These are phyloP conservation scores for Thraustotheca clavata DNA, from an alignment of 352 stramenopile species.

Conservation along the genomic window DNA sequence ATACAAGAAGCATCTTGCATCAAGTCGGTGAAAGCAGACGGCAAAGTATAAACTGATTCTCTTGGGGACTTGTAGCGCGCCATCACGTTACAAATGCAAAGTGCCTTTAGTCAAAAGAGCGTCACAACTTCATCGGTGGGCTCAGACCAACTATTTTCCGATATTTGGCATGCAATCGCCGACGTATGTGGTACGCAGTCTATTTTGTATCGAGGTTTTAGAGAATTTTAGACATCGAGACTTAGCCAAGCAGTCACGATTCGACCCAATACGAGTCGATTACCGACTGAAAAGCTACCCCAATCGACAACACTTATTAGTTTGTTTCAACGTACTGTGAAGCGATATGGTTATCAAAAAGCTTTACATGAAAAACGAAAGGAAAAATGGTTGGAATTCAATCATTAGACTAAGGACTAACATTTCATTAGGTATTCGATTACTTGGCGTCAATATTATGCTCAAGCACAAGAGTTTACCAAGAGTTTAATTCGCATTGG, in stretches of 20 bases:
- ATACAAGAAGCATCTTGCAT: no score
- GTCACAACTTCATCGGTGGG: not conserved
- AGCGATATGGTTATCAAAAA: constrained; percentile 46
- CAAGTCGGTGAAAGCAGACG: no score
- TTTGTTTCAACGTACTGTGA: constrained; percentile 52
- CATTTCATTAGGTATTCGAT: constrained; percentile 37
- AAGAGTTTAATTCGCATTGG: constrained; percentile 74
- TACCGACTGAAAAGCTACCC: not conserved
- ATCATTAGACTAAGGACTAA: not conserved
- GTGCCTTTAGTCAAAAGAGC: no score
- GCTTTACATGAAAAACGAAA: constrained; percentile 64
- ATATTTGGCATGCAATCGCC: not conserved
- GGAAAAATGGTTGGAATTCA: constrained; percentile 46
- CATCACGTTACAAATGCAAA: no score
- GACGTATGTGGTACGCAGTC: not conserved
- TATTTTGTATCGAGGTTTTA: not conserved
- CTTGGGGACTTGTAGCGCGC: no score
- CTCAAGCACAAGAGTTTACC: constrained; percentile 61
- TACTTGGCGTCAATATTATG: constrained; percentile 75
- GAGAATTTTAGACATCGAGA: not conserved
- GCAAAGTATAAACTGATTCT: no score
- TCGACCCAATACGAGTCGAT: not conserved
- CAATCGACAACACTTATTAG: constrained; percentile 42
- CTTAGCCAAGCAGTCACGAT: not conserved
- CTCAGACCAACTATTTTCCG: not conserved